Evolutionary conservation across 2,329 filamentous ascomycete species (phyloP).

Genomic region (Scedosporium apiospermum): DNA sequence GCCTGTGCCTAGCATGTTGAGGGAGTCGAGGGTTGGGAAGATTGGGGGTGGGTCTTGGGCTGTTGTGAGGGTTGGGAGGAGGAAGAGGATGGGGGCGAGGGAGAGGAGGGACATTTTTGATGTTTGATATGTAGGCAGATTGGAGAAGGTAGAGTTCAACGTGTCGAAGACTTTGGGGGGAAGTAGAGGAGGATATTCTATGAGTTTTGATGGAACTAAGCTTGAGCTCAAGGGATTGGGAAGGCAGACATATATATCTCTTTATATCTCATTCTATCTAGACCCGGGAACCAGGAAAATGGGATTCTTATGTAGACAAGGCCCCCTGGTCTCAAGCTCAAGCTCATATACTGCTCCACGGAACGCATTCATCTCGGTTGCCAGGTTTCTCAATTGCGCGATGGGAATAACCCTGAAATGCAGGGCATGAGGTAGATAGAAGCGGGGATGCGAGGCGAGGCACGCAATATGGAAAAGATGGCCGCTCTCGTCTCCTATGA

Average conservation of each 20-base stretch:
- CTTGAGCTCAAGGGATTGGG: background rate
- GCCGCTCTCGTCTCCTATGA: too few species aligned
- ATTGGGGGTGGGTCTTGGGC: background rate
- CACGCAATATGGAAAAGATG: too few species aligned
- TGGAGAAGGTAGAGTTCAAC: background rate
- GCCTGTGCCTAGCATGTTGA: slow-evolving; percentile 5
- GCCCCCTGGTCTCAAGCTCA: too few species aligned
- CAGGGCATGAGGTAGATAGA: too few species aligned
- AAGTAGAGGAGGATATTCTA: background rate
- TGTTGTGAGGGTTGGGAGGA: background rate
- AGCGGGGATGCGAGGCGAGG: too few species aligned
- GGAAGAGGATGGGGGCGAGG: background rate
- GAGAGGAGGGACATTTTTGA: background rate
- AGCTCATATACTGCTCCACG: too few species aligned
- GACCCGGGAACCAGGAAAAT: background rate
- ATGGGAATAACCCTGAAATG: too few species aligned
- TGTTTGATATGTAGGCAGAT: too few species aligned
- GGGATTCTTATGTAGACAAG: background rate
- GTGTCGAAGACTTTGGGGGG: background rate
- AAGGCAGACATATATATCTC: background rate
- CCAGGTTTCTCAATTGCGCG: too few species aligned
- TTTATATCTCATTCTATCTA: background rate
- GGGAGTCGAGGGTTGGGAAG: slow-evolving; percentile 4
- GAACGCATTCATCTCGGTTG: too few species aligned
- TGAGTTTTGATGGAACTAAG: background rate